Evolutionary conservation across 768 basidiomycete species (phyloP).

Genomic region (Megacollybia marginata): DNA sequence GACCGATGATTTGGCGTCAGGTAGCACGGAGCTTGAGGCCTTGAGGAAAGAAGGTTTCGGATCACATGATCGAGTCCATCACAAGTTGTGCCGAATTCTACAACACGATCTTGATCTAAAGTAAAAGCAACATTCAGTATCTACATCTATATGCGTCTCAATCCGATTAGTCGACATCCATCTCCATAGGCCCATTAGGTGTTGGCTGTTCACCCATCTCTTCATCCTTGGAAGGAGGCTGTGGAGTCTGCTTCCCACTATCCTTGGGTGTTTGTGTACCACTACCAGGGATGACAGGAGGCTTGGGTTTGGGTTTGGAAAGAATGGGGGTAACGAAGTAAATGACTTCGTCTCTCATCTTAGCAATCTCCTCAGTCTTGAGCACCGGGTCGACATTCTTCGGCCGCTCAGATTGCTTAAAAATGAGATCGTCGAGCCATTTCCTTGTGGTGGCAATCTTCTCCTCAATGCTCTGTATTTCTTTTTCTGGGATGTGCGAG

Average conservation of each 20-base stretch:
- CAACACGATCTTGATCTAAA: too few relatives aligned
- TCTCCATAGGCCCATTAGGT: slow-evolving; percentile 54
- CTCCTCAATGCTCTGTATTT: slow-evolving; percentile 81
- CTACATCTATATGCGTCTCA: neutral
- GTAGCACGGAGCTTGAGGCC: too few relatives aligned
- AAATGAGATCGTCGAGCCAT: slow-evolving; percentile 93
- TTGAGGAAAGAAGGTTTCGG: too few relatives aligned
- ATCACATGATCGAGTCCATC: too few relatives aligned
- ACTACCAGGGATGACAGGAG: slow-evolving; percentile 43
- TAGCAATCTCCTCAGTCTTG: slow-evolving; percentile 72
- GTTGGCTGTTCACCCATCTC: slow-evolving; percentile 28
- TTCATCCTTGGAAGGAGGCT: slow-evolving; percentile 41
- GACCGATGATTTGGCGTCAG: too few relatives aligned
- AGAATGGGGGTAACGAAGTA: slow-evolving; percentile 89
- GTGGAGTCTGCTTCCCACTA: slow-evolving; percentile 63
- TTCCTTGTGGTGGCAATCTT: slow-evolving; percentile 84
- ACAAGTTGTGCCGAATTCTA: too few relatives aligned
- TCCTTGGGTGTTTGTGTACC: slow-evolving; percentile 16
- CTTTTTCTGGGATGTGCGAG: slow-evolving; percentile 85
- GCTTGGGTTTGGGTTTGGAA: slow-evolving; percentile 88
- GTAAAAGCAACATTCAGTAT: too few relatives aligned
- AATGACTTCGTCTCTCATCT: slow-evolving; percentile 89
- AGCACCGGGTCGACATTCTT: slow-evolving; percentile 87
- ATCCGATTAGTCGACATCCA: slow-evolving; percentile 71
- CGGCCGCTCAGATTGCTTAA: slow-evolving; percentile 77